Conservation (phyloP, 352 stramenopile species). For the Pythium phragmitis region DNA sequence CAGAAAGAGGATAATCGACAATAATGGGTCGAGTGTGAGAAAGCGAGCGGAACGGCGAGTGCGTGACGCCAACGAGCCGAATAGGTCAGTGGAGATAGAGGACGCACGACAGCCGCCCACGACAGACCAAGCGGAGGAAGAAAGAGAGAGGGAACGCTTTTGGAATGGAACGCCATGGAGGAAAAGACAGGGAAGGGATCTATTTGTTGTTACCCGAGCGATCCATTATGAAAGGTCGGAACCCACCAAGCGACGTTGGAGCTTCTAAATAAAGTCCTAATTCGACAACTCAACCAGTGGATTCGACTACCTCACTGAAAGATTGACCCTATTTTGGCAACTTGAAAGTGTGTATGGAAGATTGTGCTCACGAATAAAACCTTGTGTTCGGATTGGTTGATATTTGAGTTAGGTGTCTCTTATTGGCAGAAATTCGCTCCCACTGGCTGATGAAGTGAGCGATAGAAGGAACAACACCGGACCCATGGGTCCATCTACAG, state of each 20-base stretch:
- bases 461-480: background rate
- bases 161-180: conserved; percentile 16
- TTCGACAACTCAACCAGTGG: conserved; percentile 11
- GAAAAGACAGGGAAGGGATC: conserved; percentile 12
- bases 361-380: conserved; percentile 8
- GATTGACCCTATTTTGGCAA: conserved; percentile 14
- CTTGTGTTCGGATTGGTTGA: conserved; percentile 5
- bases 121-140: background rate
- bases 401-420: background rate
- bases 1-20: conserved; percentile 16
- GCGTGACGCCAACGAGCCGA: background rate
- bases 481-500: background rate
- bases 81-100: background rate
- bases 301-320: background rate
- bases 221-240: background rate
- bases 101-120: conserved; percentile 18
- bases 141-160: background rate
- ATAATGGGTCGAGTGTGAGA: conserved; percentile 14
- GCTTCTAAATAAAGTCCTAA: conserved; percentile 23
- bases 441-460: background rate
- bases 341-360: conserved; percentile 23
- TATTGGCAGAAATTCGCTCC: conserved; percentile 9
- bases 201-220: conserved; percentile 3
- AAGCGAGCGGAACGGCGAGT: background rate
- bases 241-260: conserved; percentile 3